Evolutionary conservation across 106 monocot species (phyloP).

Genomic region (Dioscorea zingiberensis): DNA sequence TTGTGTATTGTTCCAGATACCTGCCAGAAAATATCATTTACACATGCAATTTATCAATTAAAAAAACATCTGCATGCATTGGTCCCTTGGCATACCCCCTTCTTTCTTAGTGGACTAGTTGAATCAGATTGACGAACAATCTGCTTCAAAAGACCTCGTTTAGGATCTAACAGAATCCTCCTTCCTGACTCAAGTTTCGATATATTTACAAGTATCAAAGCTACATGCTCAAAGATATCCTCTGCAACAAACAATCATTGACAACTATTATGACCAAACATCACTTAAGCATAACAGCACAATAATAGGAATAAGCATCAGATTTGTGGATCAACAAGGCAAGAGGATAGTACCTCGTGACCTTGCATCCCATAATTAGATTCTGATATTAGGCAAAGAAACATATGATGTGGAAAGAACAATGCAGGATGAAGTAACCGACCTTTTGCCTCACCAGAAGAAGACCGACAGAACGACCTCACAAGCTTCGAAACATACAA

Average conservation of each 20-base stretch:
- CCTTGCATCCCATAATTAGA: no score
- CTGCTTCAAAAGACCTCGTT: slow-evolving; percentile 83
- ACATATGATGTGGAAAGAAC: neutral
- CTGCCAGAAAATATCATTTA: slow-evolving; percentile 18
- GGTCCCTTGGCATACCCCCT: slow-evolving; percentile 51
- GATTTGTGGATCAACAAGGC: no score
- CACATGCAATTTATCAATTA: neutral
- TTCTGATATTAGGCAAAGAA: no score
- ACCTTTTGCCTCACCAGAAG: slow-evolving; percentile 49
- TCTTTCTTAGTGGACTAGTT: slow-evolving; percentile 62
- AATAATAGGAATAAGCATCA: no score
- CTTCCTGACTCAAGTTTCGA: slow-evolving; percentile 79
- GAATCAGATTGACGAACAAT: slow-evolving; percentile 84
- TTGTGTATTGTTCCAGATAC: slow-evolving; percentile 79
- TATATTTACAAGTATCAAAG: slow-evolving; percentile 86
- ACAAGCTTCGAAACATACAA: slow-evolving; percentile 83
- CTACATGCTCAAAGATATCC: slow-evolving; percentile 80
- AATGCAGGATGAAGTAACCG: neutral
- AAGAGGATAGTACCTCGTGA: no score
- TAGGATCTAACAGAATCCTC: slow-evolving; percentile 75
- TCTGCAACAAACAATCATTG: slow-evolving; percentile 23
- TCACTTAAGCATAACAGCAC: no score
- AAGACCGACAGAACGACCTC: slow-evolving; percentile 80
- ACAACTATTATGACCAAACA: no score
- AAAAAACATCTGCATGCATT: no score